Evolutionary conservation across 2,329 filamentous ascomycete genomes (phyloP).

Genomic region (Aspergillus ustus): DNA sequence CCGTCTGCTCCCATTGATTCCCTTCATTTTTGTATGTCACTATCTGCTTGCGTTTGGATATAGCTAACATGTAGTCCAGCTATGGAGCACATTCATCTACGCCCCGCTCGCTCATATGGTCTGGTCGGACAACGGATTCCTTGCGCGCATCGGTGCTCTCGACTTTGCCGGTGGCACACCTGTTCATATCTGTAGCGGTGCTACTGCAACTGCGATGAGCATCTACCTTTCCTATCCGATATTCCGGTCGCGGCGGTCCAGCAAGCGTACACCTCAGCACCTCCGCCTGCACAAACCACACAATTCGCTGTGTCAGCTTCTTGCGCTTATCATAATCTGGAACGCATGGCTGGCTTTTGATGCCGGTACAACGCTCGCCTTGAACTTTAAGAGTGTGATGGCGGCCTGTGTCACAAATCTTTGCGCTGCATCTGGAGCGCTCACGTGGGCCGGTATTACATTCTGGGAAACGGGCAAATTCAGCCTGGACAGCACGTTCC

Average conservation of each 20-base stretch:
- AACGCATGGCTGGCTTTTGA: slow-evolving; percentile 58
- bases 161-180: slow-evolving; percentile 82
- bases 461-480: slow-evolving; percentile 50
- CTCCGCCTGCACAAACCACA: slow-evolving; percentile 54
- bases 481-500: slow-evolving; percentile 57
- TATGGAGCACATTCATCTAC: slow-evolving; percentile 57
- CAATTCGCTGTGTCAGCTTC: slow-evolving; percentile 54
- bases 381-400: slow-evolving; percentile 58
- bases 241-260: slow-evolving; percentile 52
- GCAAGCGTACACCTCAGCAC: slow-evolving; percentile 51
- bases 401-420: slow-evolving; percentile 56
- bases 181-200: slow-evolving; percentile 50
- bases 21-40: slow-evolving; percentile 49
- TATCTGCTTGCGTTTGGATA: too few species aligned
- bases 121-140: slow-evolving; percentile 51
- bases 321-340: slow-evolving; percentile 57
- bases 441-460: slow-evolving; percentile 54
- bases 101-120: slow-evolving; percentile 56
- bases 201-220: slow-evolving; percentile 49
- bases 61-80: slow-evolving; percentile 29
- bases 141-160: slow-evolving; percentile 50
- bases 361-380: slow-evolving; percentile 53
- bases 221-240: slow-evolving; percentile 57
- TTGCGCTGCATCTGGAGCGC: slow-evolving; percentile 52
- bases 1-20: slow-evolving; percentile 51